Conservation (phyloP, 345 rosid genomes). For the Abelmoschus esculentus region DNA sequence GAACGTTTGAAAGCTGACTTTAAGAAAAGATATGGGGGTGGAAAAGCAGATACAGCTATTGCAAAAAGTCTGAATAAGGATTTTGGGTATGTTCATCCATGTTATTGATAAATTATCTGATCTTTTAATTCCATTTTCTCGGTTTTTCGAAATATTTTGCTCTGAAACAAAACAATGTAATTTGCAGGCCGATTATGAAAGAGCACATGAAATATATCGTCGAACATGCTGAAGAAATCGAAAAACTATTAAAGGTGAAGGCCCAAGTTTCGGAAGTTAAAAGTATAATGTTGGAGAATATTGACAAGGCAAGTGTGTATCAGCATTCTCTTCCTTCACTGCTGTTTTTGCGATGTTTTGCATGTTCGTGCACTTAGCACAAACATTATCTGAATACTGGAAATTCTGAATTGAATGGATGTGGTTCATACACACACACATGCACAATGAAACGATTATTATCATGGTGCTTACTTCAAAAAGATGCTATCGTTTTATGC, state of each 20-base stretch:
- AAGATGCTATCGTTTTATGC: background rate
- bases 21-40: constrained; percentile 84
- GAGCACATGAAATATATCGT: constrained; percentile 94
- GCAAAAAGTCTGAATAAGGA: constrained; percentile 94
- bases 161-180: constrained; percentile 1
- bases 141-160: background rate
- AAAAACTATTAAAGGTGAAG: constrained; percentile 85
- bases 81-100: constrained; percentile 53
- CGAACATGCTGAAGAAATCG: constrained; percentile 95
- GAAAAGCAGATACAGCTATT: constrained; percentile 86
- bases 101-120: background rate
- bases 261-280: constrained; percentile 98
- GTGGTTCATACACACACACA: background rate
- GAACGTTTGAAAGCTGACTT: constrained; percentile 94
- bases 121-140: constrained; percentile 1
- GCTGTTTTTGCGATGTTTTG: background rate
- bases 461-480: background rate
- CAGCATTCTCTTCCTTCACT: background rate
- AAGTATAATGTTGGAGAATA: constrained; percentile 91
- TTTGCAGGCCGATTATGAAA: constrained; percentile 77
- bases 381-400: background rate
- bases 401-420: background rate
- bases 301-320: constrained; percentile 64
- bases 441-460: background rate
- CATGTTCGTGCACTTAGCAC: background rate